Percentiles rank a stretch among this genome's conserved stretches.
Evolutionary conservation across 441 rosid genomes (phyloP).

Genomic region (Biscutella auriculata): DNA sequence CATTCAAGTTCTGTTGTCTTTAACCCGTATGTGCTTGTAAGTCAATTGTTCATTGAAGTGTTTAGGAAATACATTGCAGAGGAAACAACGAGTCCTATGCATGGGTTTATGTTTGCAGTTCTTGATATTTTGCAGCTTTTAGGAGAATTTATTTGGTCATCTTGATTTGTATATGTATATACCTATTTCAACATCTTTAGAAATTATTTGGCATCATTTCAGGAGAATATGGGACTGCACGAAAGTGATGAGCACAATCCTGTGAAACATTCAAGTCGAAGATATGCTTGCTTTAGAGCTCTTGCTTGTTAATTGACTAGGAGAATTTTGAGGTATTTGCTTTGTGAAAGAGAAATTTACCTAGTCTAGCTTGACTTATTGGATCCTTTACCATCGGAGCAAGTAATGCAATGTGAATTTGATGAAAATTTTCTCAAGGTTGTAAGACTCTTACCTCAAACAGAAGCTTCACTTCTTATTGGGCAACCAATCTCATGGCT

Average conservation of each 20-base stretch:
- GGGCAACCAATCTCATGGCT: constrained; percentile 88
- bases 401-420: constrained; percentile 69
- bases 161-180: not conserved
- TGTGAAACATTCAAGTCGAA: not conserved
- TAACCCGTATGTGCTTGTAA: constrained; percentile 64
- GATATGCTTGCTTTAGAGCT: too few species aligned
- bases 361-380: constrained; percentile 20
- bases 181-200: constrained; percentile 24
- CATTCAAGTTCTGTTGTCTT: constrained; percentile 44
- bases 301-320: too few species aligned
- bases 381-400: constrained; percentile 67
- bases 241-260: constrained; percentile 58
- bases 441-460: constrained; percentile 54
- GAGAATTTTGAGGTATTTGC: too few species aligned
- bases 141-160: constrained; percentile 20
- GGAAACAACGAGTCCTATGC: constrained; percentile 35
- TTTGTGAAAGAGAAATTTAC: too few species aligned
- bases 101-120: constrained; percentile 64
- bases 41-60: constrained; percentile 54
- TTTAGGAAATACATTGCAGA: constrained; percentile 57
- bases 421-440: constrained; percentile 68
- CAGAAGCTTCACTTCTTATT: constrained; percentile 70
- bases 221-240: constrained; percentile 49
- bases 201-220: constrained; percentile 71
- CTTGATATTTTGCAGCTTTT: constrained; percentile 67